Conservation (phyloP, 768 basidiomycete genomes). For the Agaricus subrufescens region DNA sequence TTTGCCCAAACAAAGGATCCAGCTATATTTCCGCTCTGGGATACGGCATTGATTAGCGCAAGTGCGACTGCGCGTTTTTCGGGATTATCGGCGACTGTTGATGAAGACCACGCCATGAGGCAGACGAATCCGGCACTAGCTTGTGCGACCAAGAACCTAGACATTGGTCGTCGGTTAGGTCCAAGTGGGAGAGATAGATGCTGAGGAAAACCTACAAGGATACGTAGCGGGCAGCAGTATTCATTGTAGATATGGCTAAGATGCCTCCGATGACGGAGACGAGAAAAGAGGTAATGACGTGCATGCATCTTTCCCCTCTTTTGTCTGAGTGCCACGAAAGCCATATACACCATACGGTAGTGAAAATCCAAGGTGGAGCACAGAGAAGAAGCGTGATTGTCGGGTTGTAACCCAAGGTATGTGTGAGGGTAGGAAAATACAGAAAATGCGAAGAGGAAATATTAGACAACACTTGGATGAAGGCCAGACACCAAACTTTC, state of each 20-base stretch:
- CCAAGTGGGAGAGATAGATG: too few species aligned
- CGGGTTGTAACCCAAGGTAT: conserved; percentile 59
- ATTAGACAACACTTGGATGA: conserved; percentile 34
- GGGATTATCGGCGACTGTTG: conserved; percentile 53
- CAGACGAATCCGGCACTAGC: conserved; percentile 69
- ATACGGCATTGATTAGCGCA: conserved; percentile 77
- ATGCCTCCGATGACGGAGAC: conserved; percentile 66
- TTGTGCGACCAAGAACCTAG: conserved; percentile 73
- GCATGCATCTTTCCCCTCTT: conserved; percentile 64
- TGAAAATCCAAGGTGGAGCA: conserved; percentile 59
- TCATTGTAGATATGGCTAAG: conserved; percentile 61
- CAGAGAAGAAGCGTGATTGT: conserved; percentile 59
- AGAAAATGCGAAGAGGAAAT: conserved; percentile 63
- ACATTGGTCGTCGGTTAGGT: too few species aligned
- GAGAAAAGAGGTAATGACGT: conserved; percentile 48
- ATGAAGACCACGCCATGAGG: conserved; percentile 51
- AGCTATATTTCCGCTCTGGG: conserved; percentile 77
- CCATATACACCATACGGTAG: conserved; percentile 50
- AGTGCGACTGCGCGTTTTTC: conserved; percentile 86
- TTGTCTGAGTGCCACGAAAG: conserved; percentile 69
- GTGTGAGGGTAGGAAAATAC: conserved; percentile 70
- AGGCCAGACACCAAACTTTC: conserved; percentile 64
- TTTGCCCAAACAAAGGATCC: conserved; percentile 78
- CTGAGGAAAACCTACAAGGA: conserved; percentile 39
- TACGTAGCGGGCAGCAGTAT: conserved; percentile 56